These are phyloP conservation scores for Leccinellum luteum DNA, from an alignment of 768 basidiomycete species.

Conservation along the genomic window DNA sequence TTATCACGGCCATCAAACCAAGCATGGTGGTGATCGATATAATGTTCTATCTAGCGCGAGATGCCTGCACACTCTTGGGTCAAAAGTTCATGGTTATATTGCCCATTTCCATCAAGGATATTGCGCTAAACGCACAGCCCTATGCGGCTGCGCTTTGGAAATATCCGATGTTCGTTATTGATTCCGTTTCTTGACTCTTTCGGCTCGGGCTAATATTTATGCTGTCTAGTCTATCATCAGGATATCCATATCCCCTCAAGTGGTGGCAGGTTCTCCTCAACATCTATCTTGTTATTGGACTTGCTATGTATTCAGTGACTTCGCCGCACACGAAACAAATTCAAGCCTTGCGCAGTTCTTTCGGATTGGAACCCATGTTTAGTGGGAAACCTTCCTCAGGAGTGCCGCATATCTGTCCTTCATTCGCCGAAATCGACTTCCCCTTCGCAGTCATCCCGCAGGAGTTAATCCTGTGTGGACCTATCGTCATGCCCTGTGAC, in stretches of 20 bases:
- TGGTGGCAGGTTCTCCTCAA: conserved; percentile 19
- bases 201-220: background rate
- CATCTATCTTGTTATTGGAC: conserved; percentile 5
- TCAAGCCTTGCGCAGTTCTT: too few species aligned
- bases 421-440: too few species aligned
- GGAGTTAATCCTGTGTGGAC: too few species aligned
- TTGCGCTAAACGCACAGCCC: background rate
- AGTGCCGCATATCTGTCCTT: too few species aligned
- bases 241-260: conserved; percentile 11
- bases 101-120: conserved; percentile 3
- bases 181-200: background rate
- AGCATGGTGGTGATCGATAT: too few species aligned
- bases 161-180: conserved; percentile 4
- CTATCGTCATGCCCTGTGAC: too few species aligned
- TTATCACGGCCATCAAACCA: too few species aligned
- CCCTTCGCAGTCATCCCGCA: too few species aligned
- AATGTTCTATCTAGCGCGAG: too few species aligned
- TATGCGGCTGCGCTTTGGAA: conserved; percentile 4
- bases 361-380: too few species aligned
- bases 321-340: background rate
- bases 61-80: conserved; percentile 5
- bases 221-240: conserved; percentile 5
- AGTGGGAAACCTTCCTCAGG: too few species aligned
- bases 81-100: conserved; percentile 6
- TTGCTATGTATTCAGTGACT: too few species aligned